Percentiles rank a stretch among this genome's conserved stretches.
Evolutionary conservation across 805 yeast genomes (phyloP).

Genomic region (Komagataella pastoris): DNA sequence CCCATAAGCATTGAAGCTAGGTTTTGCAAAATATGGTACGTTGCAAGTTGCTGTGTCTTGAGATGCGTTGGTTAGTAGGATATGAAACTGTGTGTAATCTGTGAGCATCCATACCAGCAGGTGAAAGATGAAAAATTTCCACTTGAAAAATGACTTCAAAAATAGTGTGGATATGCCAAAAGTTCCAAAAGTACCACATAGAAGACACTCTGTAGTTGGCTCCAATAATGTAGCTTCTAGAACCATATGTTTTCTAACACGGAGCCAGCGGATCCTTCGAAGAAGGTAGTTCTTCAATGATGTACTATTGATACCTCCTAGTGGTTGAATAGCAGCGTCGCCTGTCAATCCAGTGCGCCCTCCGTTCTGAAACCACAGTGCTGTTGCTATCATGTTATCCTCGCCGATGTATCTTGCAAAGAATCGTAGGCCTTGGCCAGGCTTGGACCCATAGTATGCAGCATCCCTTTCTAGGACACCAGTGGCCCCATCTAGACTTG

Average conservation of each 20-base stretch:
- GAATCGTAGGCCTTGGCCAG: constrained; percentile 41
- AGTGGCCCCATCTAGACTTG: constrained; percentile 17
- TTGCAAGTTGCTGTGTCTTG: neutral
- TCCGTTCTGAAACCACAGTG: constrained; percentile 56
- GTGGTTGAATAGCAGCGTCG: constrained; percentile 71
- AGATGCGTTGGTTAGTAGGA: constrained; percentile 19
- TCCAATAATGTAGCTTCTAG: constrained; percentile 72
- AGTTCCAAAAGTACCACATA: constrained; percentile 56
- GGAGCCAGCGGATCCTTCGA: constrained; percentile 71
- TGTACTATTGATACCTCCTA: constrained; percentile 23
- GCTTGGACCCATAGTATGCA: constrained; percentile 11
- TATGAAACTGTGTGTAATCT: constrained; percentile 48
- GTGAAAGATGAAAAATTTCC: constrained; percentile 33
- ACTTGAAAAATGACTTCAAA: constrained; percentile 18
- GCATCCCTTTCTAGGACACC: constrained; percentile 21
- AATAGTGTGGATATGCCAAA: constrained; percentile 39
- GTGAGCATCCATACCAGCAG: constrained; percentile 46
- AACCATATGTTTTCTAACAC: constrained; percentile 84
- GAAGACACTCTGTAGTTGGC: constrained; percentile 71
- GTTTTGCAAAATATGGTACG: constrained; percentile 8
- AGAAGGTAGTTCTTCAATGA: constrained; percentile 39
- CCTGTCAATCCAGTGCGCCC: constrained; percentile 70
- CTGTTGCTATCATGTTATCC: constrained; percentile 85
- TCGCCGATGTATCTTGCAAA: constrained; percentile 82
- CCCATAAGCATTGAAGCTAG: constrained; percentile 3